Percentiles rank a stretch among this genome's conserved stretches.
phyloP scores from a whole-genome alignment of 495 filamentous ascomycete species.

The Aspergillus sparsus region DNA sequence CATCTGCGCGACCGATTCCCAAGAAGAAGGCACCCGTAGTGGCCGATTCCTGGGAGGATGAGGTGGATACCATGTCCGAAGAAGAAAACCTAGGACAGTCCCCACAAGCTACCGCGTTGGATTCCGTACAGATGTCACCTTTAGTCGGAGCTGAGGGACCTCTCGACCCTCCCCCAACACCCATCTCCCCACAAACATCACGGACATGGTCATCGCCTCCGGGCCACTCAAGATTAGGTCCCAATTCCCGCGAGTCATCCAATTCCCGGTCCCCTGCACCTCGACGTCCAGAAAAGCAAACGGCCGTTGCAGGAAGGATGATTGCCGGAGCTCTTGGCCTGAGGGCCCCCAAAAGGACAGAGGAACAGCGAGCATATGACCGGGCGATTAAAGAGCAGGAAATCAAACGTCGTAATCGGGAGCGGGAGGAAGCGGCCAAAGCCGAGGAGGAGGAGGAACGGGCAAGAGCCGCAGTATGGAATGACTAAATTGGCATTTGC shows the following conservation, averaged over 20 bases:
- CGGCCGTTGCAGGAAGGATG: constrained; percentile 84
- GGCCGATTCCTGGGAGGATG: constrained; percentile 88
- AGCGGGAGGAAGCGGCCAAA: constrained; percentile 64
- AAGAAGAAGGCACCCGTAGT: constrained; percentile 47
- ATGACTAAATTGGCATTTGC: constrained; percentile 54
- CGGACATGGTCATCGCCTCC: constrained; percentile 25
- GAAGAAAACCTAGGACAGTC: constrained; percentile 11
- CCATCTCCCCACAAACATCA: constrained; percentile 53
- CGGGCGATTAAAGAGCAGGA: constrained; percentile 81
- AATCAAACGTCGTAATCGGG: constrained; percentile 70
- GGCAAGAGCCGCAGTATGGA: constrained; percentile 78
- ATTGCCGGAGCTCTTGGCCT: constrained; percentile 89
- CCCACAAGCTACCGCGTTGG: constrained; percentile 25
- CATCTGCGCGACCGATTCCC: constrained; percentile 16
- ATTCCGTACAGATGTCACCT: constrained; percentile 24
- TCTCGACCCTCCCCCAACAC: constrained; percentile 61
- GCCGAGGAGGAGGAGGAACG: constrained; percentile 68
- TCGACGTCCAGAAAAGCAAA: constrained; percentile 82
- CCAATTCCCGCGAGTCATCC: constrained; percentile 6
- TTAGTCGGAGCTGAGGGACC: constrained; percentile 42
- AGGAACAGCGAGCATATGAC: constrained; percentile 89
- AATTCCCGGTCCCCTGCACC: constrained; percentile 9
- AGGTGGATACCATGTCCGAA: constrained; percentile 39
- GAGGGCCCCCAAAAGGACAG: constrained; percentile 73
- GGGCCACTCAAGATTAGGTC: constrained; percentile 10